phyloP scores from a whole-genome alignment of 2,329 filamentous ascomycete species.

The Aspergillus udagawae region DNA sequence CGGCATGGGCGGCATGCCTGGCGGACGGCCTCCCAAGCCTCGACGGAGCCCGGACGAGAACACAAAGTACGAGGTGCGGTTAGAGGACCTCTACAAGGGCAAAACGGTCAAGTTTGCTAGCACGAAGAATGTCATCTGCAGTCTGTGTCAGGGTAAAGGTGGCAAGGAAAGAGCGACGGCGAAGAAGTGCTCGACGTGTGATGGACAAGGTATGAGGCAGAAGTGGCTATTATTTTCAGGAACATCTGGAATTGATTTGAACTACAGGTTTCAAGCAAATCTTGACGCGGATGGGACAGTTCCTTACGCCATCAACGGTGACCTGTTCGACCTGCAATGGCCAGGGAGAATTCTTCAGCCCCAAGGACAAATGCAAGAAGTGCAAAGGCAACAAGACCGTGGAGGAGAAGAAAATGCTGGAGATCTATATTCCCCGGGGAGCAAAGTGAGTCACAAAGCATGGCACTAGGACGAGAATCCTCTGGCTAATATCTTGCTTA shows the following conservation, averaged over 20 bases:
- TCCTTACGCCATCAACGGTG: conserved; percentile 74
- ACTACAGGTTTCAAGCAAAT: conserved; percentile 63
- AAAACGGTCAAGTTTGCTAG: conserved; percentile 97
- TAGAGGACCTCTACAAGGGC: conserved; percentile 97
- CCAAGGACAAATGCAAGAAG: conserved; percentile 98
- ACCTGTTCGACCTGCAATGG: conserved; percentile 80
- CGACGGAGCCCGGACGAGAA: conserved; percentile 78
- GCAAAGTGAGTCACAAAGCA: conserved; percentile 50
- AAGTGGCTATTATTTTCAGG: not conserved
- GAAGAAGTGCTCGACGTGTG: conserved; percentile 76
- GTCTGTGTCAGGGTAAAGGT: conserved; percentile 79
- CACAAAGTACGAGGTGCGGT: conserved; percentile 81
- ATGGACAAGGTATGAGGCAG: conserved; percentile 59
- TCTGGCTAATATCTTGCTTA: conserved; percentile 14
- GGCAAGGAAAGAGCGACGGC: conserved; percentile 90
- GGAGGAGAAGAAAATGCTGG: conserved; percentile 87
- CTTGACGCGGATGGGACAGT: conserved; percentile 78
- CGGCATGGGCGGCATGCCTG: conserved; percentile 50
- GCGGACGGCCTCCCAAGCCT: conserved; percentile 31
- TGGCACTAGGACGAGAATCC: not conserved
- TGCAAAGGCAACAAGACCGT: conserved; percentile 90
- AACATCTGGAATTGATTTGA: not conserved
- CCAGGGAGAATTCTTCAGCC: conserved; percentile 80
- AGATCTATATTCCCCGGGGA: conserved; percentile 91
- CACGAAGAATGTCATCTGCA: conserved; percentile 89